Evolutionary conservation across 352 stramenopile species (phyloP).

Genomic region (Phytophthora aleatoria): DNA sequence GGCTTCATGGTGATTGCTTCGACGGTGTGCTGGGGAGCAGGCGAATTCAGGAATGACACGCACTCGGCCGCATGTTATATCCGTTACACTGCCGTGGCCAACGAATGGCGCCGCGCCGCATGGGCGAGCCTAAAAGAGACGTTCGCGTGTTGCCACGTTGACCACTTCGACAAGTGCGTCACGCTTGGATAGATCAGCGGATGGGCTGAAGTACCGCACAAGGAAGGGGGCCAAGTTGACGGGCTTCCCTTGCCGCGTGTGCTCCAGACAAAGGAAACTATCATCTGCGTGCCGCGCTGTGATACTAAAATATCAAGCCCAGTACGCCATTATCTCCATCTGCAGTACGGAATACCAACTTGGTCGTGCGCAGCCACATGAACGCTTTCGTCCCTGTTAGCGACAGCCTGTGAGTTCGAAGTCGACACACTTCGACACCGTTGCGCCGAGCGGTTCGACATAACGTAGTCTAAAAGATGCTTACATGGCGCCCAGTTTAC

Average conservation of each 20-base stretch:
- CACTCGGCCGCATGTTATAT: neutral
- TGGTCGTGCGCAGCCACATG: too few relatives aligned
- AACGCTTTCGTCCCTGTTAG: too few relatives aligned
- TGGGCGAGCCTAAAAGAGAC: conserved; percentile 27
- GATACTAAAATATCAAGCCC: neutral
- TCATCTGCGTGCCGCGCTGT: too few relatives aligned
- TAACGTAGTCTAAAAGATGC: too few relatives aligned
- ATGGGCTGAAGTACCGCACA: conserved; percentile 27
- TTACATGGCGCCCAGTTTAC: too few relatives aligned
- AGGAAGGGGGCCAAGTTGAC: conserved; percentile 10
- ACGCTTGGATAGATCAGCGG: conserved; percentile 24
- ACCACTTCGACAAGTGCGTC: conserved; percentile 3
- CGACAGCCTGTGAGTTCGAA: too few relatives aligned
- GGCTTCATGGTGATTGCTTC: conserved; percentile 28
- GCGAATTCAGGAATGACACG: conserved; percentile 27
- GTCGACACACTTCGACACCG: too few relatives aligned
- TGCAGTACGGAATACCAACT: too few relatives aligned
- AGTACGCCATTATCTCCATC: too few relatives aligned
- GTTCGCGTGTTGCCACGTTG: conserved; percentile 4
- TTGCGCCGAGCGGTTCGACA: too few relatives aligned
- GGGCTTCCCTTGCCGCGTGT: too few relatives aligned
- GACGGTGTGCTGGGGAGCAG: neutral
- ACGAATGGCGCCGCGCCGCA: conserved; percentile 12
- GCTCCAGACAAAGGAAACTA: too few relatives aligned
- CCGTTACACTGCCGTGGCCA: conserved; percentile 8